Conservation (phyloP, 495 filamentous ascomycete genomes). For the Podospora pseudopauciseta region DNA sequence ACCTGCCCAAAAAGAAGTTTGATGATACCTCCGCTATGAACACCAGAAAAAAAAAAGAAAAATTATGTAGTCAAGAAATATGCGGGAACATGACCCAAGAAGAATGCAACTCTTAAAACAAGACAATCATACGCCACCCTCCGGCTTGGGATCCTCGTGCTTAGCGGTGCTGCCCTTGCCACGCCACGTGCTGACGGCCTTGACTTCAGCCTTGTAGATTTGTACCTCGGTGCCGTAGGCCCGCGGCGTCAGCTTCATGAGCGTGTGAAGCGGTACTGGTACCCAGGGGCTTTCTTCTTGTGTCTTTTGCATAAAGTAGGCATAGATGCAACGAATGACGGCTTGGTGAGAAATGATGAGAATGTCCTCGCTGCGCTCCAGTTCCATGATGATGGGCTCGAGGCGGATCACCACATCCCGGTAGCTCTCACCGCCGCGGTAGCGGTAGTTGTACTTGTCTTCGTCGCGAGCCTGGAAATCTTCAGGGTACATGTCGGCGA, state of each 20-base stretch:
- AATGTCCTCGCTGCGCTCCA: conserved; percentile 93
- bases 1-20: neutral
- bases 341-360: conserved; percentile 98
- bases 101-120: neutral
- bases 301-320: conserved; percentile 95
- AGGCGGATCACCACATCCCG: conserved; percentile 96
- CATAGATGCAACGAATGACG: conserved; percentile 92
- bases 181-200: conserved; percentile 90
- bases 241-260: conserved; percentile 92
- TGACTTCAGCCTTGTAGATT: conserved; percentile 81
- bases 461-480: conserved; percentile 93
- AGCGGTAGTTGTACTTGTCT: conserved; percentile 98
- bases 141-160: conserved; percentile 49
- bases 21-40: neutral
- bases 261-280: conserved; percentile 80
- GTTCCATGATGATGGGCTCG: conserved; percentile 98
- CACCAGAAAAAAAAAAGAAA: neutral
- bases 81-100: neutral
- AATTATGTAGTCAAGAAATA: neutral
- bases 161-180: conserved; percentile 88
- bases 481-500: conserved; percentile 83
- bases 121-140: conserved; percentile 29
- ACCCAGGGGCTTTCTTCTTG: conserved; percentile 97
- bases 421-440: conserved; percentile 94
- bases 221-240: conserved; percentile 92